A percentile compares a stretch with the other conserved stretches of the same genome.
Evolutionary conservation across 2,329 filamentous ascomycete genomes (phyloP).

Genomic region (Epichloe aotearoae): DNA sequence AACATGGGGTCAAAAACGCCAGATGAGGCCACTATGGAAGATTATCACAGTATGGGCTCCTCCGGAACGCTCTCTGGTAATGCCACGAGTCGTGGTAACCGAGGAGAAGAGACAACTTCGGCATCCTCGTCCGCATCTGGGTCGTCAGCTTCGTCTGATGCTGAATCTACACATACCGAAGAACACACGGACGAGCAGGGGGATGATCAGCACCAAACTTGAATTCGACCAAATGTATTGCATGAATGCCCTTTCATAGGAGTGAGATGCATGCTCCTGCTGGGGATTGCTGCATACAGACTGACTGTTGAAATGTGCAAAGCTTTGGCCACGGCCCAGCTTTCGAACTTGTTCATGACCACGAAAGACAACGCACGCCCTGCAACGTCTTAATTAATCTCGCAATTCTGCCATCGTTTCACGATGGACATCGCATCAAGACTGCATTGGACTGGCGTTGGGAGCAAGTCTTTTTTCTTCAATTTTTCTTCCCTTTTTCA

Average conservation of each 20-base stretch:
- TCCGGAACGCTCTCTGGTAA: conserved; percentile 27
- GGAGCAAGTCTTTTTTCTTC: background rate
- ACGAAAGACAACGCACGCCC: background rate
- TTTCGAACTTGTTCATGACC: background rate
- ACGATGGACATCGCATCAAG: conserved; percentile 3
- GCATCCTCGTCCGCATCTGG: conserved; percentile 13
- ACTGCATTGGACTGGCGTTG: conserved; percentile 6
- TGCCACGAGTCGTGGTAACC: conserved; percentile 19
- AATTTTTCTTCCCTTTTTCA: background rate
- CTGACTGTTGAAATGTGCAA: background rate
- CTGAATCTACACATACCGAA: conserved; percentile 21
- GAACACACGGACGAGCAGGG: conserved; percentile 2
- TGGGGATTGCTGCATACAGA: background rate
- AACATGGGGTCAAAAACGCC: conserved; percentile 29
- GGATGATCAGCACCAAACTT: background rate
- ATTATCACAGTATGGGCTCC: conserved; percentile 32
- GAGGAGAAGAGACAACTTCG: conserved; percentile 18
- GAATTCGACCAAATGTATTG: background rate
- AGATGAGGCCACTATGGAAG: conserved; percentile 29
- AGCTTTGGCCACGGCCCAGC: conserved; percentile 1
- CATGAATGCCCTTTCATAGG: background rate
- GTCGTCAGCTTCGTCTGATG: conserved; percentile 22
- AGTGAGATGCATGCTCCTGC: background rate
- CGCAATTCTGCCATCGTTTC: background rate
- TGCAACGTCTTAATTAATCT: background rate